Percentiles rank a stretch among this genome's conserved stretches.
Conservation (phyloP, 257 asterid species). For the Jaltomata sinuosa region DNA sequence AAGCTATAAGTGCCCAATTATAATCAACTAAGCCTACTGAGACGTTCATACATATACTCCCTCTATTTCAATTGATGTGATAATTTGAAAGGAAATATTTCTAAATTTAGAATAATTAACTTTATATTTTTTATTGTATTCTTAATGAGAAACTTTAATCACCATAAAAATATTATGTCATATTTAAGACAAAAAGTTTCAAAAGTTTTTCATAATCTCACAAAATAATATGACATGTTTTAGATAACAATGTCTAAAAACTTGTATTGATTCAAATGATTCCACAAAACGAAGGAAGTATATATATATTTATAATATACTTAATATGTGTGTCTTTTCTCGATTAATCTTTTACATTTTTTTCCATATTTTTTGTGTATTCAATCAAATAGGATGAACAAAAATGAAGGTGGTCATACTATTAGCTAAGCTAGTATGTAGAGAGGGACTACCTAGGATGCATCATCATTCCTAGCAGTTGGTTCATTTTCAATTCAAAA, state of each 20-base stretch:
- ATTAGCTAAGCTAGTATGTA: not conserved
- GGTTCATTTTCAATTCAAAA: not conserved
- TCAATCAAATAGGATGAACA: too few relatives aligned
- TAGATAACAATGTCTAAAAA: too few relatives aligned
- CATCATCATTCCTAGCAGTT: not conserved
- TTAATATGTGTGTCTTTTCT: not conserved
- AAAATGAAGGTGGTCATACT: not conserved
- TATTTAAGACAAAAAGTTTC: not conserved
- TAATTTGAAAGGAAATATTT: not conserved
- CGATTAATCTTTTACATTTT: too few relatives aligned
- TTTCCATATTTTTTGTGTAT: too few relatives aligned
- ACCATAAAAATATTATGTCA: not conserved
- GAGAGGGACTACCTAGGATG: not conserved
- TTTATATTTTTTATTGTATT: not conserved
- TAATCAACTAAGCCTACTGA: not conserved
- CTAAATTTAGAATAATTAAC: not conserved
- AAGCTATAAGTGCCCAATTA: not conserved
- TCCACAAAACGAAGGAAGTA: not conserved
- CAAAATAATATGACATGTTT: not conserved
- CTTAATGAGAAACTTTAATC: not conserved
- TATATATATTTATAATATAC: too few relatives aligned
- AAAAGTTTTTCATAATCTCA: not conserved
- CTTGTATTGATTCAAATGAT: too few relatives aligned
- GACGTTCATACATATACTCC: not conserved
- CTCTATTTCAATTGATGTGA: not conserved